These are phyloP conservation scores for Clitoria ternatea DNA, from an alignment of 306 rosid genomes.

Conservation along the genomic window DNA sequence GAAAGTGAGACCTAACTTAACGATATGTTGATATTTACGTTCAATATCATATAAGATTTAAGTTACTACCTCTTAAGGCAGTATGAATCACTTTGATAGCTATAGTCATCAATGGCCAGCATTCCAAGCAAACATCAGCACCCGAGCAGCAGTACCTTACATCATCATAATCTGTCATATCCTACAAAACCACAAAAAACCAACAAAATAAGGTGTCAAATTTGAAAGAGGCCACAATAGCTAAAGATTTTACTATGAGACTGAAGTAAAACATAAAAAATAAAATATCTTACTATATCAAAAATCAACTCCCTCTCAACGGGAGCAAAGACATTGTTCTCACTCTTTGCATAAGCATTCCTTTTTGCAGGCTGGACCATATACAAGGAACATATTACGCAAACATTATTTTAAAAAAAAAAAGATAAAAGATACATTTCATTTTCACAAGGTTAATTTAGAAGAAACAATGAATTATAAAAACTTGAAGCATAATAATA, in stretches of 20 bases:
- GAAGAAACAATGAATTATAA: background rate
- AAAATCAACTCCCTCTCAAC: constrained; percentile 90
- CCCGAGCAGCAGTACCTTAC: constrained; percentile 94
- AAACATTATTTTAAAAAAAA: too few species aligned
- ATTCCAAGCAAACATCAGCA: constrained; percentile 87
- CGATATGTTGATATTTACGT: background rate
- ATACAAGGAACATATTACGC: background rate
- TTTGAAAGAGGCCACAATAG: background rate
- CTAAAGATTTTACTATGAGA: background rate
- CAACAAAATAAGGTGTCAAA: background rate
- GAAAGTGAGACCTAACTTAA: too few species aligned
- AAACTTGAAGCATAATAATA: background rate
- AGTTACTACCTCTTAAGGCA: constrained; percentile 65
- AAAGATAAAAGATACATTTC: background rate
- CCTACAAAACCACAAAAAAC: constrained; percentile 41
- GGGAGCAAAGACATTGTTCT: constrained; percentile 67
- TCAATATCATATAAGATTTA: constrained; percentile 4
- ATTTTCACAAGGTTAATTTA: background rate
- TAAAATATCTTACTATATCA: constrained; percentile 74
- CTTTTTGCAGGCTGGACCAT: constrained; percentile 79
- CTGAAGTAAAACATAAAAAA: too few species aligned
- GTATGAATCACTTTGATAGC: constrained; percentile 83
- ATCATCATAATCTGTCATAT: constrained; percentile 90
- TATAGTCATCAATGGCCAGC: constrained; percentile 97
- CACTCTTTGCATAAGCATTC: constrained; percentile 76